Conservation (phyloP, 2,329 filamentous ascomycete genomes). For the Penicillium frequentans region DNA sequence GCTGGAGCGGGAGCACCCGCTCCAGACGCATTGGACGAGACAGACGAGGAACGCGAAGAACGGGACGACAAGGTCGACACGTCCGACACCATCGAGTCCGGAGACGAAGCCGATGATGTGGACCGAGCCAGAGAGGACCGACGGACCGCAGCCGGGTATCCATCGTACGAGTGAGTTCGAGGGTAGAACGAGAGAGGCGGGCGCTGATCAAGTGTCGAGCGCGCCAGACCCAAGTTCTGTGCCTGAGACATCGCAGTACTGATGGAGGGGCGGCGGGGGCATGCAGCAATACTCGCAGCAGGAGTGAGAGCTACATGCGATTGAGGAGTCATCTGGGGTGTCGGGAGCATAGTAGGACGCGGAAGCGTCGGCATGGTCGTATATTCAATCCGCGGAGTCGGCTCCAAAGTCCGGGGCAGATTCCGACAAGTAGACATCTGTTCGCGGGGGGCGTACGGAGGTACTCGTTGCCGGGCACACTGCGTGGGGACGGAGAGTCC, state of each 20-base stretch:
- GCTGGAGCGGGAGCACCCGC: conserved; percentile 29
- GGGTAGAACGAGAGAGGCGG: conserved; percentile 37
- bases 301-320: conserved; percentile 56
- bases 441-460: conserved; percentile 26
- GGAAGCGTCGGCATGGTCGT: conserved; percentile 56
- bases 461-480: conserved; percentile 21
- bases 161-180: conserved; percentile 45
- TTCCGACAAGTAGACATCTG: conserved; percentile 31
- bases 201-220: conserved; percentile 56
- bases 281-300: conserved; percentile 58
- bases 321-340: conserved; percentile 63
- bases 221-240: conserved; percentile 55
- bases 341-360: conserved; percentile 58
- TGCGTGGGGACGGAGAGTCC: conserved; percentile 34
- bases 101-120: conserved; percentile 55
- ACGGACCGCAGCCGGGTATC: conserved; percentile 50
- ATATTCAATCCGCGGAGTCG: conserved; percentile 44
- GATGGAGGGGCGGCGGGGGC: conserved; percentile 57
- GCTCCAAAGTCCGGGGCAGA: conserved; percentile 52
- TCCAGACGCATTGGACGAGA: conserved; percentile 44
- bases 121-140: conserved; percentile 52
- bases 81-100: conserved; percentile 66
- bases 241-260: conserved; percentile 59
- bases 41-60: conserved; percentile 53
- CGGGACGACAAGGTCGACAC: conserved; percentile 55